These are phyloP conservation scores for Dendrobium chrysotoxum DNA, from an alignment of 106 monocot genomes.

Conservation along the genomic window DNA sequence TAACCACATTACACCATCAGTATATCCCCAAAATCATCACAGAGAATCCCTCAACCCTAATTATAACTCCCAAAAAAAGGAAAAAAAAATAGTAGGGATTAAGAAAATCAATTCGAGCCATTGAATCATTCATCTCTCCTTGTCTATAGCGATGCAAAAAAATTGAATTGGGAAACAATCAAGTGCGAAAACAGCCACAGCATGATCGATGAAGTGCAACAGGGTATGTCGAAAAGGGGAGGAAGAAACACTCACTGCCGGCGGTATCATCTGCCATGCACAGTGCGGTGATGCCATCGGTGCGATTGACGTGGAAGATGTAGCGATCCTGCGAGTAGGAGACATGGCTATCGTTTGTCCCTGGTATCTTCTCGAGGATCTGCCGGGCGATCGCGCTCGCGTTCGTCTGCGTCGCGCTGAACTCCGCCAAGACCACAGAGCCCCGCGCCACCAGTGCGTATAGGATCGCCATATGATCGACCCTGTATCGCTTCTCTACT, in stretches of 20 bases:
- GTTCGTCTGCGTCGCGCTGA: conserved; percentile 44
- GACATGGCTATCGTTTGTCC: conserved; percentile 66
- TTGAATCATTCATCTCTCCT: neutral
- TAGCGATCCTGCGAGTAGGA: conserved; percentile 93
- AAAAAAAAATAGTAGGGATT: neutral
- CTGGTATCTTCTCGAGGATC: conserved; percentile 81
- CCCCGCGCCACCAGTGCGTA: conserved; percentile 80
- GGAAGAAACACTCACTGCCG: conserved; percentile 45
- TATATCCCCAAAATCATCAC: neutral
- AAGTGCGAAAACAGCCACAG: neutral
- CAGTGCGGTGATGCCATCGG: conserved; percentile 96
- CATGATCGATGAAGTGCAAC: neutral
- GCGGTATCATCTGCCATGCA: conserved; percentile 94
- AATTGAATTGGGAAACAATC: neutral
- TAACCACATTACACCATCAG: neutral
- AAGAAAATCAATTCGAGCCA: neutral
- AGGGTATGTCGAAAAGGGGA: neutral
- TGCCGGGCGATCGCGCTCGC: conserved; percentile 62
- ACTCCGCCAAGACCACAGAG: conserved; percentile 87
- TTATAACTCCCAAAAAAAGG: neutral
- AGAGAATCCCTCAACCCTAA: neutral
- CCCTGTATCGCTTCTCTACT: neutral
- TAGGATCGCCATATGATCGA: conserved; percentile 47
- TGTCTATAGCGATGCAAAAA: neutral
- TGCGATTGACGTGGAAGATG: conserved; percentile 94